A percentile compares a stretch with the other conserved stretches of the same genome.
Conservation (phyloP, 1,284 basidiomycete species). For the Boletellus deceptivus region DNA sequence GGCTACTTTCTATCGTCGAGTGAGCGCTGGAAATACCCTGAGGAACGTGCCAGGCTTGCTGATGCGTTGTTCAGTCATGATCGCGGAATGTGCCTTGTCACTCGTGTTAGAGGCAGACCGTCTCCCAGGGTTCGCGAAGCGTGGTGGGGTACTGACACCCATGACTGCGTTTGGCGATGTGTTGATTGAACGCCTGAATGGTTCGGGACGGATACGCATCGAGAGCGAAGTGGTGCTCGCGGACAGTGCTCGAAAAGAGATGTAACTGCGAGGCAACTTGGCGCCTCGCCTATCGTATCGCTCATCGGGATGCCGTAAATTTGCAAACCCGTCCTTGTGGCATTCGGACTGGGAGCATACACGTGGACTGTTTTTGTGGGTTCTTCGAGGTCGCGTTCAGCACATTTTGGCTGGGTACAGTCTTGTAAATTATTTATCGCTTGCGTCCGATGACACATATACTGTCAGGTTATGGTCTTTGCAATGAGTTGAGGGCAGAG, state of each 20-base stretch:
- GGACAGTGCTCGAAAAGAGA: constrained; percentile 11
- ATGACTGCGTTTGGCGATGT: constrained; percentile 74
- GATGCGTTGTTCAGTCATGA: constrained; percentile 51
- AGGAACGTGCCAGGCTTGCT: constrained; percentile 4
- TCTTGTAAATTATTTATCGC: constrained; percentile 1
- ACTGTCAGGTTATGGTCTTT: not conserved
- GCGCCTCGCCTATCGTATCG: not conserved
- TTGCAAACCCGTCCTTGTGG: not conserved
- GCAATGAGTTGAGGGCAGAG: not conserved
- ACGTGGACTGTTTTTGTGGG: too few relatives aligned
- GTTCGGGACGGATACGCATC: constrained; percentile 54
- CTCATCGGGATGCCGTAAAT: not conserved
- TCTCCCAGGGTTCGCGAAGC: constrained; percentile 53
- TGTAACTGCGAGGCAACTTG: constrained; percentile 6
- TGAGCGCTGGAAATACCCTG: constrained; percentile 32
- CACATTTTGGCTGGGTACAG: not conserved
- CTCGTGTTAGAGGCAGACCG: constrained; percentile 52
- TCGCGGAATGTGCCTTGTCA: constrained; percentile 73
- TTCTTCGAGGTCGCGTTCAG: not conserved
- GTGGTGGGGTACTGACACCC: constrained; percentile 79
- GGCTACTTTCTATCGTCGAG: constrained; percentile 72
- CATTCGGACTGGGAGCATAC: not conserved
- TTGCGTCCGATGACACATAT: not conserved
- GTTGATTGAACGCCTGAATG: constrained; percentile 61
- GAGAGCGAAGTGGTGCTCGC: constrained; percentile 44